Evolutionary conservation across 257 asterid genomes (phyloP), one percentile per base, ranked within the genome.

Genomic region (Solanum bulbocastanum): DNA sequence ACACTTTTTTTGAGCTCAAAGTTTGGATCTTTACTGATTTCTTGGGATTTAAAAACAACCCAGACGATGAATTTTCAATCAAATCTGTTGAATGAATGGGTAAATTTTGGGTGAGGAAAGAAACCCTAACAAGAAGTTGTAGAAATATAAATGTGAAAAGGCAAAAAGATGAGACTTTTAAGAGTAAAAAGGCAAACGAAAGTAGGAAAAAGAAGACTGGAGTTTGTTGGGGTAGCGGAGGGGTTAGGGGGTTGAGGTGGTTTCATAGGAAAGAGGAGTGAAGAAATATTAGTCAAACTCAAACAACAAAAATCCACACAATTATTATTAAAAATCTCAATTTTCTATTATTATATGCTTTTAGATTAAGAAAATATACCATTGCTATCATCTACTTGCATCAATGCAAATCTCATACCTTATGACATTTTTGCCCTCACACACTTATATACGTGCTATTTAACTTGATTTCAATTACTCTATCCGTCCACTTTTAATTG

Each of bases 251-350:
- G 3, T 1, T 0, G 27, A 30, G 68, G 85, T 44, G 68, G 86
- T 49, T 75, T 76, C 88, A 81, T 60, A 56, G 85, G 75, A 83
- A n/a, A n/a, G 86, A 14, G 81, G 87, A 69, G 46, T 76, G 73
- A 88, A 86, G 87, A 33, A 84, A 91, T 93, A 91, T 6, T 92
- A 92, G 96, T 95, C 98, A 95, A 44, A 81, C 68, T 46, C 6
- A 46, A 95, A 94, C 91, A 87, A 89, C 39, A 27, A 83, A 89
- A 90, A 87, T 83, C 86, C 91, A 91, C 87, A 89, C 52, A 84
- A 85, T 16, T 84, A 76, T 71, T 33, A 32, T 15, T 71, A 36
- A 74, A 6, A 14, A 74, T 8, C 40, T 32, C 83, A 88, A 68
- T n/a, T 89, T 90, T 86, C 66, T 66, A 62, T 33, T 86, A 69